Conservation (phyloP, 2,329 filamentous ascomycete species). For the Curvularia lunata region DNA sequence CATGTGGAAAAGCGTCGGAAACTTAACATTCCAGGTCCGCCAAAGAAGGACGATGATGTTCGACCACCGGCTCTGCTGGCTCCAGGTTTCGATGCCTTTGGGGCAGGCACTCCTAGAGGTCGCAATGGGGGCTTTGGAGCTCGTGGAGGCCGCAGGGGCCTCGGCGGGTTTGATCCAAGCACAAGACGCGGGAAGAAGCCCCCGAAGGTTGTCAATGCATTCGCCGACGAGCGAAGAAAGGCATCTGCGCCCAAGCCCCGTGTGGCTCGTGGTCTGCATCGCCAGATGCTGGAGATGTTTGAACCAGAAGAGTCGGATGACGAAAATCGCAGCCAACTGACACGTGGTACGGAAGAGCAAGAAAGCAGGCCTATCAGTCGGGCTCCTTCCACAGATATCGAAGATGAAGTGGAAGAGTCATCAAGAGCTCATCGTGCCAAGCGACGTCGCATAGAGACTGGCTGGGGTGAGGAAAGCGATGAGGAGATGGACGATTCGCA, state of each 20-base stretch:
- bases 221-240: conserved; percentile 65
- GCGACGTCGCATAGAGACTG: conserved; percentile 53
- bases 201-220: conserved; percentile 53
- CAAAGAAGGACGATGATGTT: conserved; percentile 63
- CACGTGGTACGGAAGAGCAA: conserved; percentile 81
- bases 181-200: conserved; percentile 49
- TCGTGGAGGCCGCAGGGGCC: conserved; percentile 49
- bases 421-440: conserved; percentile 54
- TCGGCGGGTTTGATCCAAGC: conserved; percentile 55
- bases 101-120: conserved; percentile 67
- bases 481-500: conserved; percentile 57
- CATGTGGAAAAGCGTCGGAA: conserved; percentile 80
- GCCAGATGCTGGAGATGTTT: conserved; percentile 74
- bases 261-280: conserved; percentile 76
- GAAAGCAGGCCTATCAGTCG: conserved; percentile 83
- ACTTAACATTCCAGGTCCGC: conserved; percentile 75
- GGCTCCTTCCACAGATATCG: conserved; percentile 59
- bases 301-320: conserved; percentile 85
- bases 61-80: conserved; percentile 61
- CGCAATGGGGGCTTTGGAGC: conserved; percentile 51
- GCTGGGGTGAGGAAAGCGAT: conserved; percentile 57
- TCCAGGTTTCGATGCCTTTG: conserved; percentile 65
- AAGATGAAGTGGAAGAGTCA: conserved; percentile 58
- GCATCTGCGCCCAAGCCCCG: conserved; percentile 62
- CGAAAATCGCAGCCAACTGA: conserved; percentile 71